phyloP scores from a whole-genome alignment of 2,329 filamentous ascomycete genomes.

The Teratosphaeria destructans region DNA sequence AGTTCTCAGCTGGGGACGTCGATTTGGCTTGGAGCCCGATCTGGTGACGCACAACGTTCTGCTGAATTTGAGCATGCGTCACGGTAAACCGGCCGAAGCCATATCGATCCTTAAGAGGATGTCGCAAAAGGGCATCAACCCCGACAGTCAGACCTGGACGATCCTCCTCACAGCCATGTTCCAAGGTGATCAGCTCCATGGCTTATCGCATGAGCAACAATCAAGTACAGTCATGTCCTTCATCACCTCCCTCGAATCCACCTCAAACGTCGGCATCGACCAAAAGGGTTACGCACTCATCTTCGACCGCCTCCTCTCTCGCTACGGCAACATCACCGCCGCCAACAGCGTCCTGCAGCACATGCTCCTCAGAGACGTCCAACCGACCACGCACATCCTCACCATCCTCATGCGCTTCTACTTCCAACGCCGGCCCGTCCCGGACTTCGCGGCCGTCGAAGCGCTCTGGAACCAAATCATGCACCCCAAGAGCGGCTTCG shows the following conservation, averaged over 20 bases:
- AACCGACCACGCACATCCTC: slow-evolving; percentile 56
- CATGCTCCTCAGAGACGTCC: slow-evolving; percentile 46
- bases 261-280: slow-evolving; percentile 44
- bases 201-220: slow-evolving; percentile 40
- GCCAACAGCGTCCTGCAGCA: slow-evolving; percentile 52
- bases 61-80: slow-evolving; percentile 22
- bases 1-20: slow-evolving; percentile 41
- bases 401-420: slow-evolving; percentile 63
- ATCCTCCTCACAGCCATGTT: slow-evolving; percentile 55
- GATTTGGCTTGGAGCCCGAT: slow-evolving; percentile 25
- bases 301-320: slow-evolving; percentile 52
- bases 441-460: slow-evolving; percentile 51
- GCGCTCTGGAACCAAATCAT: slow-evolving; percentile 43
- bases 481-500: slow-evolving; percentile 16
- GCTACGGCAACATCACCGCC: slow-evolving; percentile 35
- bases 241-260: slow-evolving; percentile 47
- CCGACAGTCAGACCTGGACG: slow-evolving; percentile 55
- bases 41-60: slow-evolving; percentile 24
- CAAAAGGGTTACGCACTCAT: slow-evolving; percentile 58
- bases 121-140: slow-evolving; percentile 33
- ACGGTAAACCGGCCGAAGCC: slow-evolving; percentile 17
- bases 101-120: slow-evolving; percentile 34
- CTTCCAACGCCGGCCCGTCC: slow-evolving; percentile 42
- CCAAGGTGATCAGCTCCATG: slow-evolving; percentile 37
- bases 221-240: slow-evolving; percentile 44